Evolutionary conservation across 768 basidiomycete genomes (phyloP), one percentile per base, ranked within the genome.

Genomic region (Amyloporia xantha): DNA sequence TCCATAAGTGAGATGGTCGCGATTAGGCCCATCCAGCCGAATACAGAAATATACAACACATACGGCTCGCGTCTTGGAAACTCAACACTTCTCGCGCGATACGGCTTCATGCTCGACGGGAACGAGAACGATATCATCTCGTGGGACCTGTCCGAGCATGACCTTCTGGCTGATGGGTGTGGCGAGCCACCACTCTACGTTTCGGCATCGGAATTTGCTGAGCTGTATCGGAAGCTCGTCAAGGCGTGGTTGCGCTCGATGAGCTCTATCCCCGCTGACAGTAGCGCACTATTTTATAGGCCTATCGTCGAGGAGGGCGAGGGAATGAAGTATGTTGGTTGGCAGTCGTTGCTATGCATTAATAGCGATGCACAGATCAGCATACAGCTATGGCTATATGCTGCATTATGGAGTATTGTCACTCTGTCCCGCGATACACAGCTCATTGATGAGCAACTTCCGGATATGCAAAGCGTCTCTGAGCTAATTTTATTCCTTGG

Each of bases 1-100:
- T n/a, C n/a, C n/a, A n/a, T n/a, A n/a, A 67, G 63, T 49, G 74
- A 75, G 20, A 71, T 75, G 65, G 67, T 71, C 13, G 51, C 63
- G 4, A 64, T 66, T 21, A 45, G 53, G 6, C 48, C 52, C n/a
- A 55, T 73, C 24, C 44, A 48, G 1, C 48, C 60, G 0, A 58
- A 56, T 19, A 53, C 56, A 2, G 69, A 74, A 51, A 56, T 73
- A 1, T 74, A 65, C 63, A 75, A 75, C 59, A 67, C 69, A 17
- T 75, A 75, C 55, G 59, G 60, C 39, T 53, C 61, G 2, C 59
- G 63, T 7, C 55, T 71, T 2, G 50, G 63, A 5, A 74, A 74
- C 58, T 67, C 69, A 12, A 50, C 66, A 24, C 63, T 74, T 4
- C 56, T 71, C 19, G 62, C 56, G 19, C 61, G 66, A 7, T 74